phyloP scores from a whole-genome alignment of 2,329 filamentous ascomycete species.

The Mariannaea sp. region DNA sequence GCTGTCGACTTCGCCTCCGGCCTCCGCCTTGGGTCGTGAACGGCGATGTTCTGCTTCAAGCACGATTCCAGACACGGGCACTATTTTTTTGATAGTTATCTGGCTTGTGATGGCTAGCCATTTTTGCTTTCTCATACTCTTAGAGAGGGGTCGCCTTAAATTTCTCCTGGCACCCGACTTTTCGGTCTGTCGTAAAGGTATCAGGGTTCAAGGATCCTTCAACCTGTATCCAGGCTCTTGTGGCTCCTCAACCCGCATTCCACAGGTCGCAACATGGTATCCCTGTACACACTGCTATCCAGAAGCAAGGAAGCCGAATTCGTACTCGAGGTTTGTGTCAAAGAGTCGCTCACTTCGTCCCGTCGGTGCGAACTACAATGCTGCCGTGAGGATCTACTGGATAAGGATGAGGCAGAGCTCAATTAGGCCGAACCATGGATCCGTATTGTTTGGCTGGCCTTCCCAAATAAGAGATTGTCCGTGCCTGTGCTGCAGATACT shows the following conservation, averaged over 20 bases:
- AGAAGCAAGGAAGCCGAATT: not conserved
- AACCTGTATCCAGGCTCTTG: conserved; percentile 2
- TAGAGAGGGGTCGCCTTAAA: not conserved
- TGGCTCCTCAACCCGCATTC: conserved; percentile 6
- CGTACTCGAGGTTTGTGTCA: not conserved
- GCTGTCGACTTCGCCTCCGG: conserved; percentile 2
- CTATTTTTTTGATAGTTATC: not conserved
- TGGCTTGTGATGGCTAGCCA: conserved; percentile 1
- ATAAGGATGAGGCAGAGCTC: conserved; percentile 2
- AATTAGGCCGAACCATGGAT: conserved; percentile 3
- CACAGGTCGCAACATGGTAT: conserved; percentile 15
- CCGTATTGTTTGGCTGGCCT: not conserved
- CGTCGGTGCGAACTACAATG: not conserved
- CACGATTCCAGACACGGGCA: not conserved
- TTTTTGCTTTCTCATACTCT: not conserved
- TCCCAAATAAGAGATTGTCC: not conserved
- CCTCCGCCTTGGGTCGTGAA: too few relatives aligned
- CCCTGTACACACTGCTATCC: conserved; percentile 9
- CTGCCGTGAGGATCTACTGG: not conserved
- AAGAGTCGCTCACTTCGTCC: not conserved
- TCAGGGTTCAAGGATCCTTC: not conserved
- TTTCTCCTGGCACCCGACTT: not conserved
- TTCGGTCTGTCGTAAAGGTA: not conserved
- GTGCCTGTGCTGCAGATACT: too few relatives aligned
- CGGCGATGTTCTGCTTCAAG: conserved; percentile 6